Evolutionary conservation across 176 grass and related monocot species (phyloP).

Genomic region (Musa acuminata): DNA sequence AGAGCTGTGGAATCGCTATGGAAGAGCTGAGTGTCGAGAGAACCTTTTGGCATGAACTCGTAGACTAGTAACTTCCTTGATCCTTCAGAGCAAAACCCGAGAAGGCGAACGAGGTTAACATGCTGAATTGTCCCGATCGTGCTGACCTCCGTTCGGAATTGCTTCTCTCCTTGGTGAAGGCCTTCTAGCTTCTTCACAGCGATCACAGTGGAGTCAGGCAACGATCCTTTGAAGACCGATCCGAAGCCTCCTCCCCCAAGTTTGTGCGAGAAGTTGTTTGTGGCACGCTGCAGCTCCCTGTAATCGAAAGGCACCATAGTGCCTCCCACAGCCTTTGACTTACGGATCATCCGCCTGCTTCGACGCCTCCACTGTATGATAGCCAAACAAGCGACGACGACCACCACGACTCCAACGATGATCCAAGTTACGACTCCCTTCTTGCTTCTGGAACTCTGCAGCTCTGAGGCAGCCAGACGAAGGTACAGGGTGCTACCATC

Average conservation of each 20-base stretch:
- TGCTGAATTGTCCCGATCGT: slow-evolving; percentile 72
- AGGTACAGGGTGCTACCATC: slow-evolving; percentile 49
- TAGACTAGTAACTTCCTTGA: slow-evolving; percentile 51
- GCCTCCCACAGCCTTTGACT: slow-evolving; percentile 43
- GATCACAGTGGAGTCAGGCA: slow-evolving; percentile 50
- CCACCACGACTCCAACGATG: slow-evolving; percentile 36
- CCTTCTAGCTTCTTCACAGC: slow-evolving; percentile 74
- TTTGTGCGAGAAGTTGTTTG: slow-evolving; percentile 59
- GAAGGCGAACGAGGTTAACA: slow-evolving; percentile 65
- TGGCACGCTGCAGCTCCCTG: slow-evolving; percentile 55
- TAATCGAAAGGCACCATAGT: slow-evolving; percentile 49
- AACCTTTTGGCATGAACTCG: slow-evolving; percentile 68
- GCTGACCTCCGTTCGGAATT: slow-evolving; percentile 84
- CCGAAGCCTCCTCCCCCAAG: slow-evolving; percentile 66
- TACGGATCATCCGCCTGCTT: slow-evolving; percentile 26
- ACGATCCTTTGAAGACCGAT: slow-evolving; percentile 47
- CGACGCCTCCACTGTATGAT: slow-evolving; percentile 24
- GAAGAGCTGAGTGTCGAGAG: slow-evolving; percentile 57
- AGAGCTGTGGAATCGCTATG: slow-evolving; percentile 23
- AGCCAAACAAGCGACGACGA: slow-evolving; percentile 18
- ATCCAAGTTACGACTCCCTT: slow-evolving; percentile 26
- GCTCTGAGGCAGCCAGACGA: slow-evolving; percentile 59
- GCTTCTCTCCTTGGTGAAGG: slow-evolving; percentile 72
- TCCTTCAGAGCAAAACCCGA: slow-evolving; percentile 74
- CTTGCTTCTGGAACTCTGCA: slow-evolving; percentile 36